These are phyloP conservation scores for Gnaphalium uliginosum DNA, from an alignment of 129 eudicot species.

Conservation along the genomic window DNA sequence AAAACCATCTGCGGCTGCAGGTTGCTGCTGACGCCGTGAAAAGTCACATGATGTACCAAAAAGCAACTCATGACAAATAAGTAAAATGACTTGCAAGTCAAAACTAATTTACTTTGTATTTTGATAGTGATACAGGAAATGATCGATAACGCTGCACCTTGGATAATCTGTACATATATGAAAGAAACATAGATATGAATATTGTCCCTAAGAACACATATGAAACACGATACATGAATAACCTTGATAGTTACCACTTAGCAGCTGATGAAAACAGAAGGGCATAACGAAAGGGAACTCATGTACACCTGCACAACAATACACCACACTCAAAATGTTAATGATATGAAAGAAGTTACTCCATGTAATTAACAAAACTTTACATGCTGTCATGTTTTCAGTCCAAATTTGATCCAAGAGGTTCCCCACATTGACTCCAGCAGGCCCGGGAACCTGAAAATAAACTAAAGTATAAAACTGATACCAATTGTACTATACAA, in stretches of 20 bases:
- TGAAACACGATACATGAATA: conserved; percentile 5
- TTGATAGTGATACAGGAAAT: conserved; percentile 44
- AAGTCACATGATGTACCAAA: conserved; percentile 28
- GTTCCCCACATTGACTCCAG: conserved; percentile 44
- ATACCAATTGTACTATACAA: neutral
- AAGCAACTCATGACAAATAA: conserved; percentile 12
- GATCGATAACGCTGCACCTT: conserved; percentile 58
- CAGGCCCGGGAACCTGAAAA: conserved; percentile 56
- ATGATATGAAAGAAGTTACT: conserved; percentile 1
- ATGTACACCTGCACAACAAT: conserved; percentile 57
- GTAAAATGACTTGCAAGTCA: conserved; percentile 3
- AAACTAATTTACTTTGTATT: conserved; percentile 18
- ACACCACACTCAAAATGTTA: conserved; percentile 16
- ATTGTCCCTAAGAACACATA: neutral
- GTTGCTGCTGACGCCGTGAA: conserved; percentile 80
- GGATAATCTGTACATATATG: conserved; percentile 57
- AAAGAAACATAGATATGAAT: conserved; percentile 25
- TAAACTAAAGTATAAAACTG: conserved; percentile 15
- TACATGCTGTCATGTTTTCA: conserved; percentile 83
- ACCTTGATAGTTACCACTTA: conserved; percentile 57
- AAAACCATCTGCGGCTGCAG: conserved; percentile 55
- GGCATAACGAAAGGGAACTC: conserved; percentile 90
- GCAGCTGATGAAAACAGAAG: conserved; percentile 82
- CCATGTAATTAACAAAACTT: neutral
- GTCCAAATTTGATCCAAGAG: conserved; percentile 64